Base-by-base conservation (phyloP, 306 rosid genomes). In the Inga leiocalycina region DNA sequence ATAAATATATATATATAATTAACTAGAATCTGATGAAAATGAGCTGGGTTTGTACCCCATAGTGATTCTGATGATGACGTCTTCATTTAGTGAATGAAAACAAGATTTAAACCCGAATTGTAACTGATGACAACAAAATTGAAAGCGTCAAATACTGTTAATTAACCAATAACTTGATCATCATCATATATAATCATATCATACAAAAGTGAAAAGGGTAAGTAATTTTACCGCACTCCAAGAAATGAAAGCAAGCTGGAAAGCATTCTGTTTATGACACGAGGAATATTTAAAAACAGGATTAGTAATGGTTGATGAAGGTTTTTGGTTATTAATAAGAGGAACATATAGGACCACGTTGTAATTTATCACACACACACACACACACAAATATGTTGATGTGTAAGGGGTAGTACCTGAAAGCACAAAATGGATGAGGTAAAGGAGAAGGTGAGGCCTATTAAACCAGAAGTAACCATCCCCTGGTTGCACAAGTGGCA, bases 391-490 rank as follows among this genome's bases (percentile, higher is more conserved):
- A n/a, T n/a, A n/a, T n/a, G 19, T 49, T 13, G 17, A 49, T 49
- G 6, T 49, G 8, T 56, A 56, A 20, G 30, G 8, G 24, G 6
- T 5, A 19, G 30, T 20, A 93, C 98, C 97, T 92, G 98, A 88
- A 96, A 96, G 68, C 10, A 91, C 97, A 54, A 93, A 96, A 76
- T 94, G 91, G 66, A 96, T 92, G 35, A 96, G 94, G 83, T 81
- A 85, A 74, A 96, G 99, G 71, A 93, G 78, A 71, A 93, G 91
- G 1, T 84, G 76, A 12, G 99, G 99, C 15, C 90, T 79, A 54
- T 88, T 89, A 56, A 96, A 94, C 98, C 99, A 96, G 75, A 96
- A 96, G 62, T 91, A 92, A 70, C 94, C 78, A 72, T 96, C 98
- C 4, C 97, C 97, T 1, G 86, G 97, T 51, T 93, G 90, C 8